Evolutionary conservation across 139 green algal species (phyloP), one percentile per base, ranked within the genome.

Genomic region (Chlamydomonas applanata): DNA sequence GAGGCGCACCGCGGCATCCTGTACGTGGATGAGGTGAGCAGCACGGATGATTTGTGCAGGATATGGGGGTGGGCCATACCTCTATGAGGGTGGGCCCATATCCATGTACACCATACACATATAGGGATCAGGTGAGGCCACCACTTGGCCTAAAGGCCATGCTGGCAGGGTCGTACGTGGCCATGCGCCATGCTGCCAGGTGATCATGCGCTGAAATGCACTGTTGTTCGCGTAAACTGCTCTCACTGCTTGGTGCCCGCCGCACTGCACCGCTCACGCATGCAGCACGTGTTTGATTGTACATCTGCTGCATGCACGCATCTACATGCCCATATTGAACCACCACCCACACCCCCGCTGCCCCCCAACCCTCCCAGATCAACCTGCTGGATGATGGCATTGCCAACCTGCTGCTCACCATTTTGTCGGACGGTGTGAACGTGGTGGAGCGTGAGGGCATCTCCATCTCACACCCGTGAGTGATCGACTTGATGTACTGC

Each of bases 331-430:
- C 57, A 25, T 11, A 27, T 24, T 66, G 11, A 27, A 17, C 57
- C n/a, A 27, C 57, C 57, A 17, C 16, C n/a, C 61, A 45, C 61
- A 45, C 29, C 25, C 61, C 79, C 53, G 86, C 95, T 45, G 56
- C 75, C 96, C n/a, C n/a, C n/a, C n/a, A n/a, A n/a, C n/a, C n/a
- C n/a, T 11, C 40, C 7, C 40, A 49, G 88, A 91, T 98, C 79
- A 99, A 99, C 85, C 91, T 99, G 76, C 88, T 99, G 77, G 96
- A 99, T 75, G 96, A 99, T 65, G 91, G 93, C 83, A 97, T 99
- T 64, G 89, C 89, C 85, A 99, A 99, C 86, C 86, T 99, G 88
- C 90, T 99, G 85, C 92, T 99, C 36, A 90, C 86, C 82, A 96
- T 97, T 76, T 79, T 99, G 3, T 89, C 85, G 0, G 96, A 99